phyloP scores from a whole-genome alignment of 2,329 filamentous ascomycete genomes.

The Salinomyces thailandicus region DNA sequence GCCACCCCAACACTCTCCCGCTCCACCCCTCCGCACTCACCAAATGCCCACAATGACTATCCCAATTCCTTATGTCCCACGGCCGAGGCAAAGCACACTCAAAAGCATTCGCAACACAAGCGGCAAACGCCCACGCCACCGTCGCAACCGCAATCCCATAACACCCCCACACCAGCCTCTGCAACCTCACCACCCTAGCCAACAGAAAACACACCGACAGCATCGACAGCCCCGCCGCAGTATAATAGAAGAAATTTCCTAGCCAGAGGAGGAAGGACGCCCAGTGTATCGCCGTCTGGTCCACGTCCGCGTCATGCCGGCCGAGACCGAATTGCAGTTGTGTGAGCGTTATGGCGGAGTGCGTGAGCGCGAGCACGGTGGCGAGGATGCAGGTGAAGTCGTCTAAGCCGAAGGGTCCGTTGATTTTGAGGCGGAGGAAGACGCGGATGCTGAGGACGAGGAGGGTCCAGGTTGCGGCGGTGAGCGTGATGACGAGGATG shows the following conservation, averaged over 20 bases:
- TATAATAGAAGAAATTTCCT: slow-evolving; percentile 10
- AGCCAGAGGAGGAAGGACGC: slow-evolving; percentile 13
- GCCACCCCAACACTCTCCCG: too few relatives aligned
- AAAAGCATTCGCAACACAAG: slow-evolving; percentile 11
- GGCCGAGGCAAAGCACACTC: slow-evolving; percentile 16
- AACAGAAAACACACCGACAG: slow-evolving; percentile 19
- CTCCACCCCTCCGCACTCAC: too few relatives aligned
- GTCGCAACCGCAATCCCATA: slow-evolving; percentile 11
- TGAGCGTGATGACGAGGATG: slow-evolving; percentile 15
- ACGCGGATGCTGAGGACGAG: slow-evolving; percentile 18
- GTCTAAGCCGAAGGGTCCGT: slow-evolving; percentile 21
- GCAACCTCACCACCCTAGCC: slow-evolving; percentile 14
- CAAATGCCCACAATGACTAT: too few relatives aligned
- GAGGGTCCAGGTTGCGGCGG: slow-evolving; percentile 16
- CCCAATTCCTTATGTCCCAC: too few relatives aligned
- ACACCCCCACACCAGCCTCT: slow-evolving; percentile 11
- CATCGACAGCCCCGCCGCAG: slow-evolving; percentile 13
- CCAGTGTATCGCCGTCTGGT: slow-evolving; percentile 2
- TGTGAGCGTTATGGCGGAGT: slow-evolving; percentile 12
- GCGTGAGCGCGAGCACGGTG: slow-evolving; percentile 14
- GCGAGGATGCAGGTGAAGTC: slow-evolving; percentile 17
- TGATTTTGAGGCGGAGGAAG: slow-evolving; percentile 20
- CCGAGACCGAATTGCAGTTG: slow-evolving; percentile 18
- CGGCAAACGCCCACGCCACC: slow-evolving; percentile 11
- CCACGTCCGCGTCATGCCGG: slow-evolving; percentile 1